Evolutionary conservation across 805 yeast genomes (phyloP).

Genomic region (Spathaspora sp.): DNA sequence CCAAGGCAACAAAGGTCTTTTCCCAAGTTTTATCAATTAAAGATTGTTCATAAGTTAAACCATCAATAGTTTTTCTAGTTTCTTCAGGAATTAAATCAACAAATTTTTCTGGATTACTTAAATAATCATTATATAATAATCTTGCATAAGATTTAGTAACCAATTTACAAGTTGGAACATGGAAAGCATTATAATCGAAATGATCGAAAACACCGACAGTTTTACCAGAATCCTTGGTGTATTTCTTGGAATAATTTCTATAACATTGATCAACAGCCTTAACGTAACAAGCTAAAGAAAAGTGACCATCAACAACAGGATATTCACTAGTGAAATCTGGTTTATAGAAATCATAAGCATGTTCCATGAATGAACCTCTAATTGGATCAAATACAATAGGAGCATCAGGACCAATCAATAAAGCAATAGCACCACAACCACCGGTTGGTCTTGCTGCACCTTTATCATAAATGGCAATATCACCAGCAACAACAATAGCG

Average conservation of each 20-base stretch:
- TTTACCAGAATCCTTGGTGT: slow-evolving; percentile 43
- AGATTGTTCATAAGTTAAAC: slow-evolving; percentile 68
- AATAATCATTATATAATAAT: slow-evolving; percentile 83
- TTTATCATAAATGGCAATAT: slow-evolving; percentile 93
- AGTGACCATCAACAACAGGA: slow-evolving; percentile 97
- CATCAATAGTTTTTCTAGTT: slow-evolving; percentile 49
- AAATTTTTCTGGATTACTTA: slow-evolving; percentile 61
- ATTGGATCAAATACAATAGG: slow-evolving; percentile 88
- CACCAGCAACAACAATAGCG: slow-evolving; percentile 96
- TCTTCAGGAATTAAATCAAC: slow-evolving; percentile 40
- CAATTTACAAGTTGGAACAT: slow-evolving; percentile 95
- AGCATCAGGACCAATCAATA: slow-evolving; percentile 95
- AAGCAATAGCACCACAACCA: slow-evolving; percentile 96
- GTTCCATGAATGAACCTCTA: slow-evolving; percentile 93
- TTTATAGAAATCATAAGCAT: slow-evolving; percentile 97
- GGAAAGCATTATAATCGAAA: slow-evolving; percentile 94
- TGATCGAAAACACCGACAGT: slow-evolving; percentile 60
- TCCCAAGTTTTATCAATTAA: slow-evolving; percentile 78
- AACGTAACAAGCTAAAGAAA: slow-evolving; percentile 88
- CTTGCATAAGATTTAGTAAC: slow-evolving; percentile 92
- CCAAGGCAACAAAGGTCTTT: slow-evolving; percentile 74
- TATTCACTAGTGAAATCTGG: slow-evolving; percentile 96
- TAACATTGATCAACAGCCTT: slow-evolving; percentile 89
- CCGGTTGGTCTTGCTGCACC: slow-evolving; percentile 99
- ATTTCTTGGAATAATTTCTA: slow-evolving; percentile 72